These are phyloP conservation scores for Panaeolus papilionaceus DNA, from an alignment of 768 basidiomycete species.

Conservation along the genomic window DNA sequence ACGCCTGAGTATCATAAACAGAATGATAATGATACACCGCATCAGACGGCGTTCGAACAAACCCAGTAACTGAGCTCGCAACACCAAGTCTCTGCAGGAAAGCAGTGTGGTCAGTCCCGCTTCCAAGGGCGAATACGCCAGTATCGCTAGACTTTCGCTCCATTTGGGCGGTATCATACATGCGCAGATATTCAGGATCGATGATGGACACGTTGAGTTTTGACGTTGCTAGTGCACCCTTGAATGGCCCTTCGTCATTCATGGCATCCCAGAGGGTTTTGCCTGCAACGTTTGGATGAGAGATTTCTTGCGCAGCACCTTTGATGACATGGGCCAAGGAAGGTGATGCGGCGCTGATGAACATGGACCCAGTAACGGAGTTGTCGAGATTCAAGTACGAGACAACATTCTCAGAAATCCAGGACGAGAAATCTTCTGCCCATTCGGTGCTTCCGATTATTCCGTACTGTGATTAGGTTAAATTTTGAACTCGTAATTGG, in stretches of 20 bases:
- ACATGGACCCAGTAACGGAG: conserved; percentile 68
- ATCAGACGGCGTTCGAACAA: conserved; percentile 52
- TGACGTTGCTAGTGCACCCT: conserved; percentile 22
- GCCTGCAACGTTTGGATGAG: conserved; percentile 70
- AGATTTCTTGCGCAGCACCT: conserved; percentile 68
- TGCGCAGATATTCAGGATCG: conserved; percentile 48
- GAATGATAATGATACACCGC: conserved; percentile 81
- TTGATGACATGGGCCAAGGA: conserved; percentile 82
- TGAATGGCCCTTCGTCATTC: conserved; percentile 62
- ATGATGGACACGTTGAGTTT: conserved; percentile 36
- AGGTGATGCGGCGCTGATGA: conserved; percentile 69
- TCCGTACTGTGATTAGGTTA: conserved; percentile 48
- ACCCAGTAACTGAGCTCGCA: conserved; percentile 51
- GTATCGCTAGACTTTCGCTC: conserved; percentile 39
- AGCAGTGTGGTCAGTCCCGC: conserved; percentile 90
- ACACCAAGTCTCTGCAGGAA: conserved; percentile 80
- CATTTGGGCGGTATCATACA: conserved; percentile 44
- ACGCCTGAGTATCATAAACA: conserved; percentile 74
- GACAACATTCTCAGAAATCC: conserved; percentile 81
- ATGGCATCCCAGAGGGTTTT: conserved; percentile 84
- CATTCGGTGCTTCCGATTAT: conserved; percentile 90
- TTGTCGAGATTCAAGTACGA: conserved; percentile 87
- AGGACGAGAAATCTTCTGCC: conserved; percentile 89
- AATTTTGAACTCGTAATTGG: too few relatives aligned
- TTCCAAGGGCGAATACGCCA: conserved; percentile 71